Conservation (phyloP, 495 filamentous ascomycete genomes). For the Neurospora sublineolata region DNA sequence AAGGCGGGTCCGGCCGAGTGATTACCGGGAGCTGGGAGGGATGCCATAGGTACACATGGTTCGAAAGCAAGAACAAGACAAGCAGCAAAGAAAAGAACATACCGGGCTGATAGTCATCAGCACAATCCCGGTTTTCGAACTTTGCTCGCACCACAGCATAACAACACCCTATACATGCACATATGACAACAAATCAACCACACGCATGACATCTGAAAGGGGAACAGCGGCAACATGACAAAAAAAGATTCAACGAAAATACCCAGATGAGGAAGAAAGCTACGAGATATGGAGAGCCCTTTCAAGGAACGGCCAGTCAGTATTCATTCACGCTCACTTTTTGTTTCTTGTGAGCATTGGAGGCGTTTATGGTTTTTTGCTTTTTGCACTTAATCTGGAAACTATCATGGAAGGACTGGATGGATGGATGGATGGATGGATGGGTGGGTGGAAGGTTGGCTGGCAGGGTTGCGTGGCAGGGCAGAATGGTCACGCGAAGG, state of each 20-base stretch:
- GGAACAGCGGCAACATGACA: not conserved
- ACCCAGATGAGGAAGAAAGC: not conserved
- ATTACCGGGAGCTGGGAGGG: constrained; percentile 70
- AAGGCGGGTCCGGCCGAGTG: constrained; percentile 68
- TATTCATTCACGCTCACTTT: not conserved
- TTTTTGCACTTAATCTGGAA: not conserved
- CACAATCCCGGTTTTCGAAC: not conserved
- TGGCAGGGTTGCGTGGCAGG: not conserved
- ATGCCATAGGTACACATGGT: not conserved
- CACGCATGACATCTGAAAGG: not conserved
- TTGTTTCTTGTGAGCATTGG: not conserved
- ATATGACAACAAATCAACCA: not conserved
- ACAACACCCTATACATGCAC: not conserved
- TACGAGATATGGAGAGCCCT: not conserved
- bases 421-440: too few relatives aligned
- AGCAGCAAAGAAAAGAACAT: not conserved
- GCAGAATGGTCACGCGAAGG: not conserved
- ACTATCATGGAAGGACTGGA: not conserved
- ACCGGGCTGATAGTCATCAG: not conserved
- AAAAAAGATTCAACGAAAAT: not conserved
- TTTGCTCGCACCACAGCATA: not conserved
- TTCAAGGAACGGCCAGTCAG: not conserved
- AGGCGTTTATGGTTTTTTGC: not conserved
- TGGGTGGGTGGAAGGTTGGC: not conserved
- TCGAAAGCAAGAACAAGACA: not conserved